Base-by-base conservation (phyloP, 2,329 filamentous ascomycete species). In the Elsinoe arachidis region DNA sequence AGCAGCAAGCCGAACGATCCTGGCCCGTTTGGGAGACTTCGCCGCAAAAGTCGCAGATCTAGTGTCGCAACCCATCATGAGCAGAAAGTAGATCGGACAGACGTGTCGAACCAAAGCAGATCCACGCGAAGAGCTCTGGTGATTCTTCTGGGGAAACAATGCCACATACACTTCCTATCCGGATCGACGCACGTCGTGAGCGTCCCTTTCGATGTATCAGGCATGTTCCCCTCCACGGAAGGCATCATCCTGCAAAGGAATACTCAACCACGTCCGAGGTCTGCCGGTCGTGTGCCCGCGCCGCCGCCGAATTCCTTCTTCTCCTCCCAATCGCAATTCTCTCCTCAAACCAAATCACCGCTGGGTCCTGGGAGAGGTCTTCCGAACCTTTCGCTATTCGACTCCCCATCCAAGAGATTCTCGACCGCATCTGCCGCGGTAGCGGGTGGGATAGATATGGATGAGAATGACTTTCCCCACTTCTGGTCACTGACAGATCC, bases 121-220 rank as follows among this genome's bases (percentile, higher is more conserved):
- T 9, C 46, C 15, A n/a, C 26, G 12, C 3, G 34, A 21, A 51
- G 65, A 68, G 90, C 92, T 3, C 74, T 99, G 60, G 89, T 97
- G 6, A 87, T 99, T 52, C 87, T 97, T 63, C 81, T 99, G 63
- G 91, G 88, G 72, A 91, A 89, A 0, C 92, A 97, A 68, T 90
- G 89, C 19, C 92, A 97, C 68, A 83, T 99, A 62, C 95, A 91
- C 76, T 96, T 95, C 69, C 80, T 97, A 37, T 83, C 87, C 1
- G 92, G 92, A 17, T 85, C 89, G 34, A 93, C 83, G 67, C 88
- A 99, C 78, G 83, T 96, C 59, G 80, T 97, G 49, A 90, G 96
- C 69, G 83, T 99, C 67, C 92, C 92, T 1, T 99, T 99, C 67
- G 91, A 97, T 72, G 87, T 96, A 41, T 90, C 96, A 68, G 83